Conservation (phyloP, 345 rosid species). For the Euphorbia lathyris region DNA sequence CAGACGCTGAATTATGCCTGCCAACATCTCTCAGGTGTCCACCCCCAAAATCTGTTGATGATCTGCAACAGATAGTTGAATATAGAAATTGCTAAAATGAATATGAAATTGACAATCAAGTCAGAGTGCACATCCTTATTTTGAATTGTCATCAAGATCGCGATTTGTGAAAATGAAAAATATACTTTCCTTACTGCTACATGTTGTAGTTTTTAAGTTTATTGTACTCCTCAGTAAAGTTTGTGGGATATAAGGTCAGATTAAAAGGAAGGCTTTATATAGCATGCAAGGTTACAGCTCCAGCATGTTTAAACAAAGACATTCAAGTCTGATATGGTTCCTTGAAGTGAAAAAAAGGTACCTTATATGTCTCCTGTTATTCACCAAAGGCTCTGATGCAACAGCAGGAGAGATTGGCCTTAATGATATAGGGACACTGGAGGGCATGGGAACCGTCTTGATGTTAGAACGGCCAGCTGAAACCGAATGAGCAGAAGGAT, state of each 20-base stretch:
- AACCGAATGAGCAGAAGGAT: conserved; percentile 51
- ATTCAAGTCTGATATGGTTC: neutral
- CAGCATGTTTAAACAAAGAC: neutral
- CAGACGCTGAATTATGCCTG: conserved; percentile 54
- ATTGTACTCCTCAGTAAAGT: neutral
- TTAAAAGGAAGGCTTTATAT: neutral
- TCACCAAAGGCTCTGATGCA: conserved; percentile 38
- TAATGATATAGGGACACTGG: conserved; percentile 48
- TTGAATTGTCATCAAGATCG: neutral
- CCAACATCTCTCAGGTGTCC: conserved; percentile 45
- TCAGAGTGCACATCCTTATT: neutral
- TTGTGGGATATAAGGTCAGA: neutral
- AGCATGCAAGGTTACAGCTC: neutral
- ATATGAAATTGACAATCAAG: neutral
- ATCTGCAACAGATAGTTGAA: conserved; percentile 32
- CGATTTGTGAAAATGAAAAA: neutral
- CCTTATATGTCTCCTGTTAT: conserved; percentile 57
- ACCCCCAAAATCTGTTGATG: conserved; percentile 56
- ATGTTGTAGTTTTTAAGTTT: neutral
- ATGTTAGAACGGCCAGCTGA: conserved; percentile 41
- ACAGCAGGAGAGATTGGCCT: conserved; percentile 50
- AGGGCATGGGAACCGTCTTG: conserved; percentile 47
- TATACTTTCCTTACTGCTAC: neutral
- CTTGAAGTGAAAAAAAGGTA: conserved; percentile 22
- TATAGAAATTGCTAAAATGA: conserved; percentile 5